These are phyloP conservation scores for Saccharomyces hybrid DNA, from an alignment of 1,139 yeast species.

Conservation along the genomic window DNA sequence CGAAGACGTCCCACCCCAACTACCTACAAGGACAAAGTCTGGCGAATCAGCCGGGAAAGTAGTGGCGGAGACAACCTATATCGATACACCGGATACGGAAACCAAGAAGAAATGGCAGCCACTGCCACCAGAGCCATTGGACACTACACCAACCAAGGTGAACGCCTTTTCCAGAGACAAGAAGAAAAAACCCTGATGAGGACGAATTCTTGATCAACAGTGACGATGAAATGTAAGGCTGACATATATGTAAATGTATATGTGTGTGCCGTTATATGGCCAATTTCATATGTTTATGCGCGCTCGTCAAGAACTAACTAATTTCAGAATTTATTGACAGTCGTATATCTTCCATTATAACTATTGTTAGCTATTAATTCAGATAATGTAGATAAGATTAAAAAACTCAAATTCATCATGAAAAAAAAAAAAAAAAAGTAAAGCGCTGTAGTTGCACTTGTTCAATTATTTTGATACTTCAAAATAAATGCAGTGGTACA, in stretches of 20 bases:
- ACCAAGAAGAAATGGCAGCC: slow-evolving; percentile 25
- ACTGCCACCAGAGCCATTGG: slow-evolving; percentile 23
- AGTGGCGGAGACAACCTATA: slow-evolving; percentile 27
- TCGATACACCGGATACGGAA: slow-evolving; percentile 29
- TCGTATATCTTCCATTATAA: slow-evolving; percentile 5
- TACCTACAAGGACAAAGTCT: slow-evolving; percentile 34
- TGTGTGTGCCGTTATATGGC: neutral
- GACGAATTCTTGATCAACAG: slow-evolving; percentile 29
- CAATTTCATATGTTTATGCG: neutral
- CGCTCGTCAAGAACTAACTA: neutral
- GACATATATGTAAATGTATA: neutral
- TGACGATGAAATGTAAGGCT: slow-evolving; percentile 24
- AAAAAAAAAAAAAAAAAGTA: neutral
- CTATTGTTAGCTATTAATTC: slow-evolving; percentile 24
- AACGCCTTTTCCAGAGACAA: slow-evolving; percentile 11
- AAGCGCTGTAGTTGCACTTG: neutral
- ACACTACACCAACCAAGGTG: slow-evolving; percentile 24
- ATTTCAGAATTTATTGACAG: slow-evolving; percentile 1
- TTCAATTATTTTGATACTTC: slow-evolving; percentile 2
- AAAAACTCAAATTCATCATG: slow-evolving; percentile 20
- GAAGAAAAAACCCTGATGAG: slow-evolving; percentile 15
- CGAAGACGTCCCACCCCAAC: slow-evolving; percentile 39
- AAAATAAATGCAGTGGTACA: neutral
- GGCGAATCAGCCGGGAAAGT: slow-evolving; percentile 13
- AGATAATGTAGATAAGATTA: slow-evolving; percentile 34